Conservation (phyloP, 352 stramenopile species). For the Phytopythium sindhum region DNA sequence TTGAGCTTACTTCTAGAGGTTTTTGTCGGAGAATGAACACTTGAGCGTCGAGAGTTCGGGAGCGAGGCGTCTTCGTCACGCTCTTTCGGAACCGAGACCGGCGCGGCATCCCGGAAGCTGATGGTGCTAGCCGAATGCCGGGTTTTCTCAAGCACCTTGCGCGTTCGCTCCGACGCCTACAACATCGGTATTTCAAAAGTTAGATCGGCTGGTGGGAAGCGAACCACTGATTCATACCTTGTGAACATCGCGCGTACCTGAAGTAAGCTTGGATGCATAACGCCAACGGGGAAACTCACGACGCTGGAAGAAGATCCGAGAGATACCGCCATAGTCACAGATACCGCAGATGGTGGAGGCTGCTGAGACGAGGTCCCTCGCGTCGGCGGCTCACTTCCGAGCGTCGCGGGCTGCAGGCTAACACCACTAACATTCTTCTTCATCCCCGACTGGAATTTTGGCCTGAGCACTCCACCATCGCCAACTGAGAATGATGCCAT, state of each 20-base stretch:
- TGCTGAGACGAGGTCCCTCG: background rate
- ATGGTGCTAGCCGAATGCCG: constrained; percentile 14
- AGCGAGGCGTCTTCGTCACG: constrained; percentile 15
- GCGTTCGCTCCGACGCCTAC: constrained; percentile 53
- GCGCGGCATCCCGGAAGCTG: constrained; percentile 7
- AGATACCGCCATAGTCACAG: background rate
- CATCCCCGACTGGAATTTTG: constrained; percentile 35
- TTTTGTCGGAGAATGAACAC: constrained; percentile 19
- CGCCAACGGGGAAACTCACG: constrained; percentile 16
- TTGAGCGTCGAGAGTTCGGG: background rate
- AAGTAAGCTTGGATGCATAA: constrained; percentile 54
- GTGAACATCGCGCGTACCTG: constrained; percentile 19
- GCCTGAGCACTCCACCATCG: constrained; percentile 27
- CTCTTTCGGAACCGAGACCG: constrained; percentile 4
- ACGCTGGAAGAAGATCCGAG: constrained; percentile 32
- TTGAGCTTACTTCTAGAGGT: constrained; percentile 18
- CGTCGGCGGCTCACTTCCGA: background rate
- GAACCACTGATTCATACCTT: background rate
- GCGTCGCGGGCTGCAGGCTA: background rate
- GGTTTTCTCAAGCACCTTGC: constrained; percentile 39
- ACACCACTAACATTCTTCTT: constrained; percentile 47
- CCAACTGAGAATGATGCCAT: background rate
- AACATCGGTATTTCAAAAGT: background rate
- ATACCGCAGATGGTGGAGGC: background rate
- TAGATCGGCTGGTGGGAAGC: background rate